Base-by-base conservation (phyloP, 108 stramenopile species). In the Pseudonitzschia pungens region DNA sequence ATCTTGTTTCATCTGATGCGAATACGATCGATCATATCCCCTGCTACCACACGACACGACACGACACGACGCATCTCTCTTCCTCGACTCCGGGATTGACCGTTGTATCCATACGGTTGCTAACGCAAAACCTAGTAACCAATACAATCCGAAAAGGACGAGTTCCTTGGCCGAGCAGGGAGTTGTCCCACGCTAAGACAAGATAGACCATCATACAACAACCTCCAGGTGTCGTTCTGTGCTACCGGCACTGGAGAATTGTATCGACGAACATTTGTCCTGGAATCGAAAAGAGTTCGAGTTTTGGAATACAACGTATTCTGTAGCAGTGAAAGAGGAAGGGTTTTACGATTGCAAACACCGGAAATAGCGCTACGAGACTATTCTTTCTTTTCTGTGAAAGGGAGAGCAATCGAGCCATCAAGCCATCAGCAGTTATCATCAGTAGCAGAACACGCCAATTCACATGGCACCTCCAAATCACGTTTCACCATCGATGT, bases 1-100 rank as follows among this genome's bases (percentile, higher is more conserved):
- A 55, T 55, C n/a, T 51, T 51, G 4, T 51, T n/a, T 51, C 50
- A 55, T 55, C 18, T 48, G 54, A 55, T 55, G 54, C 21, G 54
- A 55, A 55, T 55, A 24, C 54, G 54, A 55, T 26, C 21, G 24
- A 55, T 55, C 54, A 18, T 18, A 4, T 2, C 45, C 45, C 18
- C 36, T 36, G 4, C 4, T 36, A 36, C 36, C 36, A 6, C 6
- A 36, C 36, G 36, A 36, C 36, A 36, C 36, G 36, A 36, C 36
- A 36, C 36, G 36, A 36, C 36, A 36, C 45, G 45, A 11, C 45
- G 10, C 45, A 48, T 48, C 45, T 48, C 45, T 48, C 45, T 14
- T 48, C 18, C 45, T 48, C 22, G 16, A 26, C 54, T 26, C 24
- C 54, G 54, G 54, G 54, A 55, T 55, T 55, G 54, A 55, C 26